Percentiles rank a stretch among this genome's conserved stretches.
Conservation (phyloP, 305 asterid species). For the Fraxinus latifolia region DNA sequence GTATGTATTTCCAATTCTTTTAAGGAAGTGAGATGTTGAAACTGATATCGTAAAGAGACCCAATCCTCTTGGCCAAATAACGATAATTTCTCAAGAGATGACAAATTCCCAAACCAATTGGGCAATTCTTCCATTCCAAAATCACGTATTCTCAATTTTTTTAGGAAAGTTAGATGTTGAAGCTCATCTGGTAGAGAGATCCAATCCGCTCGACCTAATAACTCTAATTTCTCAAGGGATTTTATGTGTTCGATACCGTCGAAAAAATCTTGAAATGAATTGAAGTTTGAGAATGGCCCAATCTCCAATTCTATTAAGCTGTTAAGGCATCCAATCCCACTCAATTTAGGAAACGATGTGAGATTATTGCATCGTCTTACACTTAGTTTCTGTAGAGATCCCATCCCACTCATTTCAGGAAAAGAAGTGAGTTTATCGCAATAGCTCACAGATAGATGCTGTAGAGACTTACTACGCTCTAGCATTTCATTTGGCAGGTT, state of each 20-base stretch:
- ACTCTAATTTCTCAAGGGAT: background rate
- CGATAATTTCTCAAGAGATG: constrained; percentile 13
- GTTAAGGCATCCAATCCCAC: background rate
- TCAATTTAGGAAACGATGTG: background rate
- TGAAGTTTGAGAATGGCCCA: constrained; percentile 9
- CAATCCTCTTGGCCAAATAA: background rate
- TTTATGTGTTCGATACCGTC: background rate
- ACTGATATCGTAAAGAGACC: constrained; percentile 17
- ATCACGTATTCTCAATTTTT: rapidly evolving
- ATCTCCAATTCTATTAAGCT: background rate
- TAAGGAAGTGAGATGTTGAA: constrained; percentile 19
- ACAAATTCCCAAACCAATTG: constrained; percentile 20
- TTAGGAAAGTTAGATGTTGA: constrained; percentile 9
- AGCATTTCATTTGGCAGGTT: background rate
- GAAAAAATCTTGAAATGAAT: background rate
- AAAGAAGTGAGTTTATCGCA: background rate
- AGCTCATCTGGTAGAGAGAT: constrained; percentile 21
- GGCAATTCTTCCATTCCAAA: constrained; percentile 24
- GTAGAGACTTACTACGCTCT: background rate
- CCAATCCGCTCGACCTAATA: background rate
- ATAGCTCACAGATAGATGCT: too few relatives aligned
- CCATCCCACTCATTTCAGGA: background rate
- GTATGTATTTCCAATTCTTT: background rate
- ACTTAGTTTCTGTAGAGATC: background rate
- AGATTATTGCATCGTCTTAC: background rate